Conservation (phyloP, 2,329 filamentous ascomycete species). For the Calcarisporium arbuscula region DNA sequence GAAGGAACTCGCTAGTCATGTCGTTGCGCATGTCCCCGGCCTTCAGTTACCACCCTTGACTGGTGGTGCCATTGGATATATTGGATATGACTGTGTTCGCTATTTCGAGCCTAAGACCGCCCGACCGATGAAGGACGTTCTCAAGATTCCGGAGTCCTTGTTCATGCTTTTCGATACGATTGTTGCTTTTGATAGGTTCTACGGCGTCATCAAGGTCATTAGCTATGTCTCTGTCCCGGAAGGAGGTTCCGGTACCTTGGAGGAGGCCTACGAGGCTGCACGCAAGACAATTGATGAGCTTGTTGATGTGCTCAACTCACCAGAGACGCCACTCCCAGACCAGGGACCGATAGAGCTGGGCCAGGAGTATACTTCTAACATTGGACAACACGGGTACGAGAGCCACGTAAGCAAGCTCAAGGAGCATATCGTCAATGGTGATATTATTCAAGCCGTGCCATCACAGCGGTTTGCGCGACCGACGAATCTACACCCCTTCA, state of each 20-base stretch:
- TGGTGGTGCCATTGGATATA: conserved; percentile 91
- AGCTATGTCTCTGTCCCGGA: conserved; percentile 74
- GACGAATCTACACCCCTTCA: conserved; percentile 90
- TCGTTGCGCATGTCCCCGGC: conserved; percentile 77
- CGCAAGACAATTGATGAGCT: conserved; percentile 57
- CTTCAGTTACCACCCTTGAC: conserved; percentile 79
- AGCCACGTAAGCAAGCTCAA: conserved; percentile 80
- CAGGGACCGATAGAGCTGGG: conserved; percentile 67
- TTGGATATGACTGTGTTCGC: conserved; percentile 93
- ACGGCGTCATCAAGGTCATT: conserved; percentile 85
- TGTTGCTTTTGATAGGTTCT: conserved; percentile 91
- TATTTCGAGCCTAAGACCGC: conserved; percentile 99
- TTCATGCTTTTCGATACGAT: conserved; percentile 98
- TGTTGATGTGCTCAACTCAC: conserved; percentile 64
- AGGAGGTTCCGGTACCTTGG: conserved; percentile 41
- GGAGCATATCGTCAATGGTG: conserved; percentile 81
- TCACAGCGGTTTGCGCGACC: conserved; percentile 88
- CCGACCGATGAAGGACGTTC: conserved; percentile 77
- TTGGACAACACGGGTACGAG: conserved; percentile 84
- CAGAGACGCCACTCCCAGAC: conserved; percentile 69
- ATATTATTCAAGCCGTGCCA: conserved; percentile 97
- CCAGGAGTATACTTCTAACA: conserved; percentile 84
- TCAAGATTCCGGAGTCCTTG: conserved; percentile 84
- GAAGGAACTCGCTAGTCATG: conserved; percentile 68
- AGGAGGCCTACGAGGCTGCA: conserved; percentile 60